phyloP scores from a whole-genome alignment of 2,329 filamentous ascomycete species.

The Colletotrichum sp. region DNA sequence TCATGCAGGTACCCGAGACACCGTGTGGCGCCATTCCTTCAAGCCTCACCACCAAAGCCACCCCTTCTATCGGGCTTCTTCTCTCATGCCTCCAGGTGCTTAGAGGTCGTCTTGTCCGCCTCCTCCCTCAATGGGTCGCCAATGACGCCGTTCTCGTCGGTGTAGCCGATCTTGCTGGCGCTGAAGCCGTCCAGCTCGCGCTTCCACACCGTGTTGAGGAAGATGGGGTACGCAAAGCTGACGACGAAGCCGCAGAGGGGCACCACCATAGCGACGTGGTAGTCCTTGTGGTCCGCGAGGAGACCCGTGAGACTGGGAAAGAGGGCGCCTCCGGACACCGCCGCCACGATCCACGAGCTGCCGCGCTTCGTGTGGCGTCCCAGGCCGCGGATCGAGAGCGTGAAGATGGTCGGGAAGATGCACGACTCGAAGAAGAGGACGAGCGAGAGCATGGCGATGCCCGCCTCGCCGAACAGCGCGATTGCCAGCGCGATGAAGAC shows the following conservation, averaged over 20 bases:
- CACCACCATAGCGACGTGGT: slow-evolving; percentile 65
- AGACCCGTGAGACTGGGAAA: slow-evolving; percentile 6
- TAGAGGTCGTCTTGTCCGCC: not conserved
- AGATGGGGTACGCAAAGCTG: slow-evolving; percentile 60
- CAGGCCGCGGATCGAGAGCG: slow-evolving; percentile 58
- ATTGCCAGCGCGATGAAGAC: slow-evolving; percentile 61
- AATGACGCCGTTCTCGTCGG: slow-evolving; percentile 6
- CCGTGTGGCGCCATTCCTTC: not conserved
- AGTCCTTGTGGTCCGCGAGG: slow-evolving; percentile 1
- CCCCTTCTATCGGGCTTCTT: not conserved
- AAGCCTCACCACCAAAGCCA: not conserved
- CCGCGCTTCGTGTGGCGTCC: slow-evolving; percentile 62
- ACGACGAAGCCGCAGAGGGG: slow-evolving; percentile 64
- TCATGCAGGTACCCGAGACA: not conserved
- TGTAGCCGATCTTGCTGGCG: slow-evolving; percentile 13
- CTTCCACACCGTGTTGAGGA: slow-evolving; percentile 54
- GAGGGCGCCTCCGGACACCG: slow-evolving; percentile 1
- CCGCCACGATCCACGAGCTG: slow-evolving; percentile 35
- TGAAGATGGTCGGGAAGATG: slow-evolving; percentile 65
- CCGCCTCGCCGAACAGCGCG: slow-evolving; percentile 52
- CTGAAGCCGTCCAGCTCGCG: slow-evolving; percentile 16
- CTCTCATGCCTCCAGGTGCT: slow-evolving; percentile 13
- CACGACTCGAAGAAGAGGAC: slow-evolving; percentile 64
- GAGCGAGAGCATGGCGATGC: slow-evolving; percentile 59
- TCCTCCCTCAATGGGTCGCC: slow-evolving; percentile 5